A percentile compares a stretch with the other conserved stretches of the same genome.
These are phyloP conservation scores for Microthlaspi erraticum DNA, from an alignment of 345 rosid species.

Conservation along the genomic window DNA sequence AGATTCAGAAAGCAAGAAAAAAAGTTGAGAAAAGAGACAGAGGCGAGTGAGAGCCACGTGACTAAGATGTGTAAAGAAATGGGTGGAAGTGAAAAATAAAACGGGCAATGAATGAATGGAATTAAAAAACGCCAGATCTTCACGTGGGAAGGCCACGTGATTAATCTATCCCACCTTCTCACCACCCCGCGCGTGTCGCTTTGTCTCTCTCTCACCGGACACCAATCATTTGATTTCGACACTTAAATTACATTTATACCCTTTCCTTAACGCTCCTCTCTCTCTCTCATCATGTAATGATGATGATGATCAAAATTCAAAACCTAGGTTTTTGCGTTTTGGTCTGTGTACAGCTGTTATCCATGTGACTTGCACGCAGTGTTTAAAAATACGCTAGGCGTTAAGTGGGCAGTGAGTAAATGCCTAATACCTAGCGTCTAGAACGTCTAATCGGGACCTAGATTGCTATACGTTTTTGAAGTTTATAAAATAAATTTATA, in stretches of 20 bases:
- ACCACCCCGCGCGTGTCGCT: slow-evolving; percentile 38
- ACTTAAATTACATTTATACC: background rate
- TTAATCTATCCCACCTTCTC: slow-evolving; percentile 9
- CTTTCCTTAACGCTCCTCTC: background rate
- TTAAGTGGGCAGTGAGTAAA: no score
- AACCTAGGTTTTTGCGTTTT: slow-evolving; percentile 14
- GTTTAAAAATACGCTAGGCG: no score
- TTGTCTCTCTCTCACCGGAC: slow-evolving; percentile 38
- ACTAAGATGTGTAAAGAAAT: slow-evolving; percentile 21
- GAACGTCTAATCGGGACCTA: no score
- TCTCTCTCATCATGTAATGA: background rate
- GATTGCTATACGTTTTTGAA: no score
- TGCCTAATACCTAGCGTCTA: no score
- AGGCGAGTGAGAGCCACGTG: slow-evolving; percentile 40
- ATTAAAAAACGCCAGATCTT: slow-evolving; percentile 8
- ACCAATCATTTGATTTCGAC: slow-evolving; percentile 43
- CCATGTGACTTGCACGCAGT: slow-evolving; percentile 33
- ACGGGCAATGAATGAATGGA: background rate
- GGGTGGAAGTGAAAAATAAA: background rate
- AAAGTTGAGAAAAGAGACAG: slow-evolving; percentile 20
- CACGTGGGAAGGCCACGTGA: slow-evolving; percentile 44
- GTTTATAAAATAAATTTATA: no score
- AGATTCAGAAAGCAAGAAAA: slow-evolving; percentile 3
- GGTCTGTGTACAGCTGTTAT: slow-evolving; percentile 21
- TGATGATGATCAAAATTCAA: background rate